Conservation (phyloP, 805 yeast genomes). For the Candida jianshihensis region DNA sequence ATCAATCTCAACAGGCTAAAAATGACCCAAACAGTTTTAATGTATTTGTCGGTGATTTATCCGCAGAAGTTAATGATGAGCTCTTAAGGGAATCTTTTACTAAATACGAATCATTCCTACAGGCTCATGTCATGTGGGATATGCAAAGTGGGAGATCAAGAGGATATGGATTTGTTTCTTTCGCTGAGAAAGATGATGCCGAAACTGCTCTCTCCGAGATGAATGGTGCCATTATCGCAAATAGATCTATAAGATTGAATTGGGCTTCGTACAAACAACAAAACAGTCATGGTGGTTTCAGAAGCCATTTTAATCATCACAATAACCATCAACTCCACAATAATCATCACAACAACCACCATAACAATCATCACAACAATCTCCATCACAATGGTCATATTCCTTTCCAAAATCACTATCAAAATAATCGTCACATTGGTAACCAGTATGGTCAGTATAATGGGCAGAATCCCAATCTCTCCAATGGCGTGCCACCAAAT, state of each 20-base stretch:
- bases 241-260: conserved; percentile 74
- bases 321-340: conserved; percentile 3
- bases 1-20: conserved; percentile 65
- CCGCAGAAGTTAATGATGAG: conserved; percentile 79
- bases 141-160: conserved; percentile 89
- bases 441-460: conserved; percentile 4
- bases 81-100: conserved; percentile 50
- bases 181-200: conserved; percentile 60
- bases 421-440: conserved; percentile 2
- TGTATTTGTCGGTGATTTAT: conserved; percentile 81
- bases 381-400: conserved; percentile 3
- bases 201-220: conserved; percentile 62
- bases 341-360: conserved; percentile 5
- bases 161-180: conserved; percentile 88
- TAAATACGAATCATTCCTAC: conserved; percentile 52
- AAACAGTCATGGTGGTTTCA: conserved; percentile 20
- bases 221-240: conserved; percentile 68
- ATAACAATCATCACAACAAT: conserved; percentile 1
- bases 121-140: conserved; percentile 96
- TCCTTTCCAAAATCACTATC: conserved; percentile 1
- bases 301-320: conserved; percentile 5
- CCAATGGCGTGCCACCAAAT: background rate
- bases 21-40: conserved; percentile 50
- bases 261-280: conserved; percentile 78
- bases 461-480: conserved; percentile 4